Conservation (phyloP, 169 alveolate genomes). For the Plasmodium inui region DNA sequence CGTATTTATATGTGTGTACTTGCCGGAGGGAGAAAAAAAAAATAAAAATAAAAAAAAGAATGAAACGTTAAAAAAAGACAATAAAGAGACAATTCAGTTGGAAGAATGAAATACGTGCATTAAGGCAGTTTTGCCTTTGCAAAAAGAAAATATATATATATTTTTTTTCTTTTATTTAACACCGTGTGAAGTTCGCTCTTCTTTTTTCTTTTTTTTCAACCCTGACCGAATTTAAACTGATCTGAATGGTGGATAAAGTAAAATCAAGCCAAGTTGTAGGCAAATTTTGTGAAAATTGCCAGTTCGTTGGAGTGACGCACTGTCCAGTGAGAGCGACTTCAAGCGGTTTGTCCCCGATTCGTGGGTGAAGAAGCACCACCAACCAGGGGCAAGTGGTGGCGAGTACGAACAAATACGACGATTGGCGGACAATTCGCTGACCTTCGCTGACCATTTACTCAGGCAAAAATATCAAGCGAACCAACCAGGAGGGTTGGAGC, state of each 20-base stretch:
- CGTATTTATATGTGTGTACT: background rate
- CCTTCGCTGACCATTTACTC: background rate
- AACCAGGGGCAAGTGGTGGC: background rate
- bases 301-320: background rate
- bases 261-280: background rate
- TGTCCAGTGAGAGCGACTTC: background rate
- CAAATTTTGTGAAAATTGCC: background rate
- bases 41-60: background rate
- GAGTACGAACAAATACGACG: background rate
- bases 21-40: background rate
- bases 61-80: slow-evolving; percentile 7
- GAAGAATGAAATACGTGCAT: slow-evolving; percentile 19
- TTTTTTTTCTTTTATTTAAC: background rate
- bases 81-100: background rate
- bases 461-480: background rate
- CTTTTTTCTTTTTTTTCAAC: background rate
- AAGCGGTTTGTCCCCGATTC: background rate
- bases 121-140: background rate
- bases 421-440: background rate
- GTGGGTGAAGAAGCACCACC: background rate
- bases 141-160: background rate
- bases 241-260: background rate
- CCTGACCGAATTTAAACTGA: background rate
- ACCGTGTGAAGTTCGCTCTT: background rate
- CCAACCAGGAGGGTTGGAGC: background rate